phyloP scores from a whole-genome alignment of 495 filamentous ascomycete species.

The Trichocladium uniseriatum region DNA sequence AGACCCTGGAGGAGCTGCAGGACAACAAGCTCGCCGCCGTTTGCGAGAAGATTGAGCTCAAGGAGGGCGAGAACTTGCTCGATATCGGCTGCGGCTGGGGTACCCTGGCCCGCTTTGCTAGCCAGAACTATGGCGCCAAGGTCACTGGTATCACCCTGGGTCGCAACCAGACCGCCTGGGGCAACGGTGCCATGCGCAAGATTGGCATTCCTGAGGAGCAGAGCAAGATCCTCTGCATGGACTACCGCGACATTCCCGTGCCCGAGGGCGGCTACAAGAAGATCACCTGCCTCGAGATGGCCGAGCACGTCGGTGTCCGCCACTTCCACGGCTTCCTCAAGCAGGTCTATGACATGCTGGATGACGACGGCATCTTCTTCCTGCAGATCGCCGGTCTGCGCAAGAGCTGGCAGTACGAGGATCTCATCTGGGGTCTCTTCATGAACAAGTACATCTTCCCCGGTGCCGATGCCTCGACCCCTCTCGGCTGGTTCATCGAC shows the following conservation, averaged over 20 bases:
- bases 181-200: slow-evolving; percentile 62
- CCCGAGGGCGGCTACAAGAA: slow-evolving; percentile 64
- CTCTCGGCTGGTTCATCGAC: slow-evolving; percentile 62
- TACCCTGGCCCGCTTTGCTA: slow-evolving; percentile 72
- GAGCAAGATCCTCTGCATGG: slow-evolving; percentile 69
- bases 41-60: slow-evolving; percentile 72
- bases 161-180: slow-evolving; percentile 78
- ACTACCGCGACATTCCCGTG: slow-evolving; percentile 73
- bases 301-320: slow-evolving; percentile 78
- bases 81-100: slow-evolving; percentile 88
- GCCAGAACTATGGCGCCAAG: slow-evolving; percentile 65
- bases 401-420: slow-evolving; percentile 82
- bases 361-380: slow-evolving; percentile 78
- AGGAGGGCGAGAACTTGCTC: slow-evolving; percentile 61
- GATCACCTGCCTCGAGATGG: slow-evolving; percentile 86
- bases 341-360: slow-evolving; percentile 75
- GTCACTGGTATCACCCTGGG: slow-evolving; percentile 74
- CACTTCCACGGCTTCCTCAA: slow-evolving; percentile 58
- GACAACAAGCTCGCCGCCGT: slow-evolving; percentile 83
- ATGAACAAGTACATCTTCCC: slow-evolving; percentile 94
- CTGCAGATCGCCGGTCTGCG: slow-evolving; percentile 76
- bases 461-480: slow-evolving; percentile 76
- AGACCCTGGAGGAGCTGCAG: slow-evolving; percentile 75
- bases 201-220: slow-evolving; percentile 60
- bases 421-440: slow-evolving; percentile 78